Base-by-base conservation (phyloP, 495 filamentous ascomycete species). In the Penicillium robsamsonii region DNA sequence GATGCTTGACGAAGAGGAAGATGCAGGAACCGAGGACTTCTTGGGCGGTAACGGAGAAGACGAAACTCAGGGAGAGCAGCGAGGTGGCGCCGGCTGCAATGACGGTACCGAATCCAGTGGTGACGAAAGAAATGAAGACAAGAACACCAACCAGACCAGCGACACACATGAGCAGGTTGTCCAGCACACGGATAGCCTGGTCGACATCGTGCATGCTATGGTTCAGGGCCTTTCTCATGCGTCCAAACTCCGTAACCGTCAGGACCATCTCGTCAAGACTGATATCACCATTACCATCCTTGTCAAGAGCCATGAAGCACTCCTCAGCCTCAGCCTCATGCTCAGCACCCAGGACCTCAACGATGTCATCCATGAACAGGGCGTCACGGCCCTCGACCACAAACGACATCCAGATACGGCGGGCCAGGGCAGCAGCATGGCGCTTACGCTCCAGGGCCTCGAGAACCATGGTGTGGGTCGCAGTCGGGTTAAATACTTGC, bases 1-100 rank as follows among this genome's bases (percentile, higher is more conserved):
- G 92, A 63, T 96, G 94, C 74, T 98, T 98, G 79, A 97, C 90
- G 66, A 98, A 97, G 6, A 98, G 79, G 77, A 98, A 98, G 70
- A 98, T 95, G 75, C 93, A 97, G 17, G 90, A 95, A 45, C 92
- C 93, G 12, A 97, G 81, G 50, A 98, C 86, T 72, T 98, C 94
- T 71, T 97, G 93, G 0, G 88, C 86, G 4, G 92, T 97, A 57
- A 85, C 84, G 17, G 91, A 84, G 68, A 98, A 97, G 55, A 97
- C 86, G 74, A 97, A 98, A 48, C 92, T 96, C 45, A 97, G 73
- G 5, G 92, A 96, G 7, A 98, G 85, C 45, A 98, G 79, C 2
- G 93, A 86, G n/a, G 93, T 96, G 50, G 93, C 94, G 51, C 91
- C 89, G n/a, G 94, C 95, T 2, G 93, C 87, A 24, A 98, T 85